Base-by-base conservation (phyloP, 169 alveolate genomes). In the Cryptosporidium muris region DNA sequence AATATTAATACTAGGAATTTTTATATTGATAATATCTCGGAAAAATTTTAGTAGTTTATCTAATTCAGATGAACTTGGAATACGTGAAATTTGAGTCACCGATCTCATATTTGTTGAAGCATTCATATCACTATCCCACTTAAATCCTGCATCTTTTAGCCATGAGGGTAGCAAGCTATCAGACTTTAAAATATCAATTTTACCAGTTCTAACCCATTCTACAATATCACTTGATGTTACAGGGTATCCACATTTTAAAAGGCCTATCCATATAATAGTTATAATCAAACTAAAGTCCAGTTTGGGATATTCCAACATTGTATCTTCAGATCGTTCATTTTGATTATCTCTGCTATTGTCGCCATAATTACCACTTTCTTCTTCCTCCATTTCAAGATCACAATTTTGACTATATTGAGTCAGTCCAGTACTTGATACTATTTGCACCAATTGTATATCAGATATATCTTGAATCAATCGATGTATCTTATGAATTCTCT, bases 131-230 rank as follows among this genome's bases (percentile, higher is more conserved):
- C 54, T 74, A 43, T 74, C 85, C 85, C 85, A 74, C 51, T 74
- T 74, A 12, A 74, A 74, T 12, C 85, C 85, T 45, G 85, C 85
- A 42, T 74, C 85, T 12, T 58, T 74, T 16, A 74, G 74, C 85
- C 85, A 74, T 58, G 54, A 58, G 8, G 85, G 85, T 58, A 74
- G 36, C 2, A 58, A 12, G 3, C 60, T 58, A 42, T 56, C 66
- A 6, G 85, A 74, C 16, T 74, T 74, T n/a, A 74, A 74, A 9
- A 74, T 47, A 42, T 74, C 85, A 12, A 74, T 74, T 74, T 74
- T 74, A 4, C 85, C 85, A n/a, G 38, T 14, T 74, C 38, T 74
- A 45, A 74, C 74, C 85, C 85, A 74, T 58, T 74, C 68, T 45
- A 74, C 60, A 1, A 74, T 74, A 38, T 74, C 85, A 74, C 36